These are phyloP conservation scores for Dactylis glomerata DNA, from an alignment of 176 grass and related monocot genomes.

Conservation along the genomic window DNA sequence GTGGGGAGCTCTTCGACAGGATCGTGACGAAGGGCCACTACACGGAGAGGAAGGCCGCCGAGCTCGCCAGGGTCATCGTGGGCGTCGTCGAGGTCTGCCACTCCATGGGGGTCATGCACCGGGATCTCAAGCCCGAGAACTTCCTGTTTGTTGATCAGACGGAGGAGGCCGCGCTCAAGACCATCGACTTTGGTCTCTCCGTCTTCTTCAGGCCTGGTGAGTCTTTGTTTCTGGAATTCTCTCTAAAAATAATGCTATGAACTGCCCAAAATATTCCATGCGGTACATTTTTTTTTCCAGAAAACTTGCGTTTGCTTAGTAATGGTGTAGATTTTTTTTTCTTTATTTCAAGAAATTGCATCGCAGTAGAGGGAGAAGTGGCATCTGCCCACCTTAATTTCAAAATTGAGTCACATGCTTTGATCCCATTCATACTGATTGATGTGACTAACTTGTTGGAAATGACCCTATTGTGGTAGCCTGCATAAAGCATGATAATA, in stretches of 20 bases:
- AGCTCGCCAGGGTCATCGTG: conserved; percentile 68
- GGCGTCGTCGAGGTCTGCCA: conserved; percentile 73
- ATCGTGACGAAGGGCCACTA: conserved; percentile 65
- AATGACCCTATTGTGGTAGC: too few relatives aligned
- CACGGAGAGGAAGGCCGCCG: conserved; percentile 60
- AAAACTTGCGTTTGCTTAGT: too few relatives aligned
- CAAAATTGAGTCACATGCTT: too few relatives aligned
- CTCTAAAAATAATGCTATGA: too few relatives aligned
- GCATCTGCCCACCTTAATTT: not conserved
- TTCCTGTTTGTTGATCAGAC: conserved; percentile 63
- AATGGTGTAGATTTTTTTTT: too few relatives aligned
- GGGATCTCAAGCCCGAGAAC: conserved; percentile 82
- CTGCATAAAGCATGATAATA: too few relatives aligned
- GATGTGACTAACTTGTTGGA: too few relatives aligned
- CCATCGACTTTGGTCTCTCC: conserved; percentile 83
- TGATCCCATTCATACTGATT: too few relatives aligned
- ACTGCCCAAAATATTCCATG: too few relatives aligned
- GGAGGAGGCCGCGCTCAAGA: conserved; percentile 66
- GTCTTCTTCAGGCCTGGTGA: conserved; percentile 54
- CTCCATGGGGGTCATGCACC: conserved; percentile 75
- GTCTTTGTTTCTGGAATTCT: too few relatives aligned
- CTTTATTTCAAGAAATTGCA: too few relatives aligned
- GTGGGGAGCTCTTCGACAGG: conserved; percentile 74
- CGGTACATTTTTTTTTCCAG: too few relatives aligned
- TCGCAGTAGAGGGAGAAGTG: not conserved